phyloP scores from a whole-genome alignment of 805 yeast species.

The Zygosaccharomyces gambellarensis region DNA sequence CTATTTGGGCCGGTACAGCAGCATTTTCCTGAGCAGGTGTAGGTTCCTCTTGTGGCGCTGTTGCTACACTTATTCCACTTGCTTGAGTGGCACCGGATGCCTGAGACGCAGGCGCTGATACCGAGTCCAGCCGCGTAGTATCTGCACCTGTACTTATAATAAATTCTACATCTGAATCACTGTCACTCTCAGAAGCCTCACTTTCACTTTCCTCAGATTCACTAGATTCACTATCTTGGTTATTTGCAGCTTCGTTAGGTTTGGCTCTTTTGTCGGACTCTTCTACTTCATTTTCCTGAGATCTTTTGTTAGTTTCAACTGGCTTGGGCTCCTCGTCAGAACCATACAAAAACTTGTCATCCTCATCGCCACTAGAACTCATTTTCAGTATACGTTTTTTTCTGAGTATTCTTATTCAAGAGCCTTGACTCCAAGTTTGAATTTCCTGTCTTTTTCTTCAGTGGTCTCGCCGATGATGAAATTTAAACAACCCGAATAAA shows the following conservation, averaged over 20 bases:
- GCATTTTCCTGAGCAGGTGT: constrained; percentile 7
- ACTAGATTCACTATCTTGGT: constrained; percentile 38
- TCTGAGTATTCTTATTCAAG: background rate
- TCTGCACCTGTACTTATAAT: constrained; percentile 52
- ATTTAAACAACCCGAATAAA: background rate
- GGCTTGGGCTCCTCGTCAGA: constrained; percentile 18
- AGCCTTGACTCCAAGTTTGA: background rate
- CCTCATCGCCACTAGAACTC: constrained; percentile 34
- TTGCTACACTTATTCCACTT: constrained; percentile 11
- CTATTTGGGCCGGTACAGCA: constrained; percentile 8
- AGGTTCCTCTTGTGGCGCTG: constrained; percentile 4
- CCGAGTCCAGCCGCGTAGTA: constrained; percentile 26
- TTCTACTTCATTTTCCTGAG: constrained; percentile 13
- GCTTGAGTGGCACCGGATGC: constrained; percentile 16
- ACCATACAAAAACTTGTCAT: constrained; percentile 35
- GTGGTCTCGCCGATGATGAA: background rate
- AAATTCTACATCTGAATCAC: constrained; percentile 74
- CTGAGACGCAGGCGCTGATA: constrained; percentile 16
- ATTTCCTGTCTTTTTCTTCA: background rate
- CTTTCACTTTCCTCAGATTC: constrained; percentile 44
- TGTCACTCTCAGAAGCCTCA: constrained; percentile 42
- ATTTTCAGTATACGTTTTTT: constrained; percentile 8
- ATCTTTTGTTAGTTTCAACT: constrained; percentile 19
- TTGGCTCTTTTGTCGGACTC: constrained; percentile 13
- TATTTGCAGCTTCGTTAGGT: constrained; percentile 14